A percentile compares a stretch with the other conserved stretches of the same genome.
These are phyloP conservation scores for Byssoonygena ceratinophila DNA, from an alignment of 2,329 filamentous ascomycete genomes.

Conservation along the genomic window DNA sequence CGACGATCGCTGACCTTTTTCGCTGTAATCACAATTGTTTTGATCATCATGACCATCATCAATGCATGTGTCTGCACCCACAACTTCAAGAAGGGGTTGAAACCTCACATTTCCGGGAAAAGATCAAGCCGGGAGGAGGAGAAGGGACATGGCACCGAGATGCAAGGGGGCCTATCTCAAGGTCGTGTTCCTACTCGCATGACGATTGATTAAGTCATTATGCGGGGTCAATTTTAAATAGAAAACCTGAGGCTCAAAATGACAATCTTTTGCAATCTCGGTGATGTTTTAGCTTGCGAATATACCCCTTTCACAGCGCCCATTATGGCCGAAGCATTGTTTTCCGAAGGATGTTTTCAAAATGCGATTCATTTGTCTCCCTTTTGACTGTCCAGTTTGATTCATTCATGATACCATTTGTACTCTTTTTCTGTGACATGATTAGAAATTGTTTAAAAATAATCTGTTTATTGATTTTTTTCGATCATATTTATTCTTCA, in stretches of 20 bases:
- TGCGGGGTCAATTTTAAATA: too few species aligned
- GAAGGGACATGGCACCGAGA: slow-evolving; percentile 39
- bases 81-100: slow-evolving; percentile 85
- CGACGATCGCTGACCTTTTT: slow-evolving; percentile 83
- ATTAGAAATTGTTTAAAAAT: background rate
- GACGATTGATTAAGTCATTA: slow-evolving; percentile 35
- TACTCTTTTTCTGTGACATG: background rate
- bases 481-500: too few species aligned
- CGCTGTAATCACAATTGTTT: slow-evolving; percentile 78
- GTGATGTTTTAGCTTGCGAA: slow-evolving; percentile 8
- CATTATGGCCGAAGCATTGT: background rate
- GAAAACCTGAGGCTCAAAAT: background rate
- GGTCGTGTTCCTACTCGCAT: slow-evolving; percentile 33
- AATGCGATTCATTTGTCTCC: background rate
- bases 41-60: slow-evolving; percentile 78
- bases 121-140: slow-evolving; percentile 42
- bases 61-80: slow-evolving; percentile 78
- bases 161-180: slow-evolving; percentile 28
- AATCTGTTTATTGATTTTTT: background rate
- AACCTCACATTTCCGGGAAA: slow-evolving; percentile 64
- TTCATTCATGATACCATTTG: slow-evolving; percentile 6
- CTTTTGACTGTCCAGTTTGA: background rate
- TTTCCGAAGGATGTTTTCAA: background rate
- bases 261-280: slow-evolving; percentile 4
- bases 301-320: slow-evolving; percentile 8